Evolutionary conservation across 2,329 filamentous ascomycete genomes (phyloP), one percentile per base, ranked within the genome.

Genomic region (Colletotrichum lini): DNA sequence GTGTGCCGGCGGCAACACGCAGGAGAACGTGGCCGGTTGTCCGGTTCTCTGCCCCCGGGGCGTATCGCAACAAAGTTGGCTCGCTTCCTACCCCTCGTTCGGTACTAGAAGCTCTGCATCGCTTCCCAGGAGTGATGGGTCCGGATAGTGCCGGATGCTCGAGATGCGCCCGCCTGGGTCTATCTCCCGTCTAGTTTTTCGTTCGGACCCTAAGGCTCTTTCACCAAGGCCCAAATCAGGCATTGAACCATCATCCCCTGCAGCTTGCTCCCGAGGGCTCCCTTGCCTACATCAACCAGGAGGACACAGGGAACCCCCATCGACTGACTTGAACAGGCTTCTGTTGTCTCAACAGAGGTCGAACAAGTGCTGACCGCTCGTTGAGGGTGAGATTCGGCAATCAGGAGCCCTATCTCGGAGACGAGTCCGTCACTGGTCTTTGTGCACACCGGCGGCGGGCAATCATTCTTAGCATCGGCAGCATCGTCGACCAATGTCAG

Each of bases 11-110:
- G 68, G 58, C 42, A 63, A 63, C 44, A 56, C 50, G 58, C 65
- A 67, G 44, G 40, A 68, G 64, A 58, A 40, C 21, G 44, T 53
- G 21, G 47, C 63, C 44, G 44, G 18, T 45, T 42, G 18, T 23
- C 50, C 13, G 54, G 30, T 18, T 63, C 30, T 40, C 42, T 58
- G 23, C 10, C 35, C 54, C 65, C 58, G 65, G 47, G 21, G 16
- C 52, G 52, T 57, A 52, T 26, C 38, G 53, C 53, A 44, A 47
- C 58, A 62, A 26, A 40, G 26, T 58, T 12, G 52, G 26, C 49
- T 67, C 58, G 65, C 68, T 61, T 26, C 44, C 40, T 30, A 53
- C 52, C 58, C 65, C 68, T 71, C 65, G n/a, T 71, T 71, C 45
- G 44, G 68, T 54, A 50, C 40, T 53, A 58, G 57, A 50, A 40